Base-by-base conservation (phyloP, 2,329 filamentous ascomycete species). In the Helminthosporium solani region DNA sequence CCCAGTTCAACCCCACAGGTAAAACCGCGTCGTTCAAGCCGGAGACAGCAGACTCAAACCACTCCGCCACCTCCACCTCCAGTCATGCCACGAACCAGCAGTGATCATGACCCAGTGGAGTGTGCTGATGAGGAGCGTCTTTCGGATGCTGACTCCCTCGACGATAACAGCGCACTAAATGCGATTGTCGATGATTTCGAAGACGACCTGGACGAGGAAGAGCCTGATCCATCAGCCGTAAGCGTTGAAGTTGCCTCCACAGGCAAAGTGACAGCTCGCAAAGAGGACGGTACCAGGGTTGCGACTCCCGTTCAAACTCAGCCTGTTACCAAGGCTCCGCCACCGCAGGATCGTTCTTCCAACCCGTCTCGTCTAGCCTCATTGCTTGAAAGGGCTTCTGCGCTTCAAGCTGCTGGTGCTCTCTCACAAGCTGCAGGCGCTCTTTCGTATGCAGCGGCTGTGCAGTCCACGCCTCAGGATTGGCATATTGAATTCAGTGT, bases 401-500 rank as follows among this genome's bases (percentile, higher is more conserved):
- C 68, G 44, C 60, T 64, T 14, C 62, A 66, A 36, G 62, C 55
- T 8, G 55, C 66, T 21, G 57, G 63, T 15, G 53, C 25, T 27
- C 25, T 27, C 25, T 27, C 25, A 50, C n/a, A n/a, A 14, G 48
- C 60, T 15, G 53, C 82, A 0, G 75, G 85, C 14, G 79, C 84
- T 1, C 83, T 89, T 70, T 90, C 90, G 0, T 96, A 96, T 68
- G 86, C 90, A 19, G 87, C 88, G 42, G 90, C 90, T 3, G 81
- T 95, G 42, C 88, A 91, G 57, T 78, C 88, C 12, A 77, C 83
- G 0, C 89, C 91, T 1, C 87, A 95, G 64, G 91, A 97, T 64
- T 99, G 94, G 94, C 92, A 99, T 62, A 90, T 99, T 50, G 89
- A 97, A 63, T 99, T 99, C 71, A 91, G 83, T 56, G 81, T 97